A percentile compares a stretch with the other conserved stretches of the same genome.
Evolutionary conservation across 2,329 filamentous ascomycete genomes (phyloP).

Genomic region (Colletotrichum salicis): DNA sequence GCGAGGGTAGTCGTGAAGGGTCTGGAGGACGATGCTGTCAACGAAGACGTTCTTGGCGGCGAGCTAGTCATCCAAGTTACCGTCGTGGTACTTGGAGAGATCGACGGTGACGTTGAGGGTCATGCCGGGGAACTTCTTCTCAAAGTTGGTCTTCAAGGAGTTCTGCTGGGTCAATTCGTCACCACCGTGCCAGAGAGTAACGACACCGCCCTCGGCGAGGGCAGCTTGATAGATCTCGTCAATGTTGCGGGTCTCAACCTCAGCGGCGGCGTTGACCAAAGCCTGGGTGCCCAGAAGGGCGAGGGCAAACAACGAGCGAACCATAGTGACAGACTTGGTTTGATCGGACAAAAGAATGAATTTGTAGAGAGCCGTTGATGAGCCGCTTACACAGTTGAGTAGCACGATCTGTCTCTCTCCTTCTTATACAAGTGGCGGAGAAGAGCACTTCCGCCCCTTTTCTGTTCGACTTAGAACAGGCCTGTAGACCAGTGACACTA

Average conservation of each 20-base stretch:
- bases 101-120: conserved; percentile 65
- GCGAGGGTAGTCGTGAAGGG: conserved; percentile 61
- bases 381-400: neutral
- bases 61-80: conserved; percentile 57
- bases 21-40: conserved; percentile 61
- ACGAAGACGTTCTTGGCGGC: conserved; percentile 50
- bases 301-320: conserved; percentile 17
- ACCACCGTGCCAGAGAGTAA: conserved; percentile 61
- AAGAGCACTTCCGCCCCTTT: neutral
- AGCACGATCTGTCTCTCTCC: neutral
- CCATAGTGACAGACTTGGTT: conserved; percentile 11
- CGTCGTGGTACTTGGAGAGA: conserved; percentile 65
- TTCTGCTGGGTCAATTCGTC: conserved; percentile 55
- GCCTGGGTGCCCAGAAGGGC: conserved; percentile 23
- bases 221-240: conserved; percentile 63
- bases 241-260: conserved; percentile 56
- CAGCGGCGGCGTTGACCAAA: conserved; percentile 31
- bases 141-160: conserved; percentile 54
- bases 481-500: neutral
- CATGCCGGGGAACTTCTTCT: conserved; percentile 58
- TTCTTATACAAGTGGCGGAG: neutral
- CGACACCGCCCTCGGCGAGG: conserved; percentile 55
- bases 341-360: neutral
- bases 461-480: neutral
- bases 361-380: neutral